These are phyloP conservation scores for Zostera marina DNA, from an alignment of 116 monocot species.

Conservation along the genomic window DNA sequence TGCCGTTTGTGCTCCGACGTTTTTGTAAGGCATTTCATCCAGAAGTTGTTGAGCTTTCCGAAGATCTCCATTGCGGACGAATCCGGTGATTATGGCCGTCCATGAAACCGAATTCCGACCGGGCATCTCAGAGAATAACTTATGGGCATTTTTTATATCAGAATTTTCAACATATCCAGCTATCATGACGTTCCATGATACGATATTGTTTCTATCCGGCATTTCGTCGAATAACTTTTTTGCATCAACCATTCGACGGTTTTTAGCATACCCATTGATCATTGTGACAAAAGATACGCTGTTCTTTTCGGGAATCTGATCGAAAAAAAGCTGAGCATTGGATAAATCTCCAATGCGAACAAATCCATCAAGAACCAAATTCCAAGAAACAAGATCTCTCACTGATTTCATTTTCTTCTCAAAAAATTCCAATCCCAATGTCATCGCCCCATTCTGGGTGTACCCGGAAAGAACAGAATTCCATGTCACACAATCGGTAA, in stretches of 20 bases:
- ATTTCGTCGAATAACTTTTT: constrained; percentile 37
- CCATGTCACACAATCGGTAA: constrained; percentile 25
- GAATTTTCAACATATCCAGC: constrained; percentile 30
- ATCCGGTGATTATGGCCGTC: constrained; percentile 47
- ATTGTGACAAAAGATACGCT: constrained; percentile 50
- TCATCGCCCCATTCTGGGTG: constrained; percentile 38
- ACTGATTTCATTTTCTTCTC: constrained; percentile 20
- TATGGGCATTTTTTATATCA: constrained; percentile 26
- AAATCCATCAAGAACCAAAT: constrained; percentile 48
- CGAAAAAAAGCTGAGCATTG: constrained; percentile 23
- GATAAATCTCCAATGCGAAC: constrained; percentile 20
- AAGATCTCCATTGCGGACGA: constrained; percentile 27
- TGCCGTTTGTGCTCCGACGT: constrained; percentile 41
- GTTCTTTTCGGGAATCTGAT: constrained; percentile 25
- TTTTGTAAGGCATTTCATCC: constrained; percentile 30
- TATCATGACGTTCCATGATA: constrained; percentile 55
- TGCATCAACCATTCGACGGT: constrained; percentile 20
- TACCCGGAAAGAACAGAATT: constrained; percentile 42
- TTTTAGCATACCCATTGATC: constrained; percentile 34
- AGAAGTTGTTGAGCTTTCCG: constrained; percentile 27
- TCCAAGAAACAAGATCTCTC: constrained; percentile 49
- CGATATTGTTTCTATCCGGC: constrained; percentile 34
- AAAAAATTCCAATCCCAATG: constrained; percentile 23
- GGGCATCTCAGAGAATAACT: constrained; percentile 29
- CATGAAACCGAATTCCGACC: constrained; percentile 32